Base-by-base conservation (phyloP, 768 basidiomycete species). In the Collybiopsis confluens region DNA sequence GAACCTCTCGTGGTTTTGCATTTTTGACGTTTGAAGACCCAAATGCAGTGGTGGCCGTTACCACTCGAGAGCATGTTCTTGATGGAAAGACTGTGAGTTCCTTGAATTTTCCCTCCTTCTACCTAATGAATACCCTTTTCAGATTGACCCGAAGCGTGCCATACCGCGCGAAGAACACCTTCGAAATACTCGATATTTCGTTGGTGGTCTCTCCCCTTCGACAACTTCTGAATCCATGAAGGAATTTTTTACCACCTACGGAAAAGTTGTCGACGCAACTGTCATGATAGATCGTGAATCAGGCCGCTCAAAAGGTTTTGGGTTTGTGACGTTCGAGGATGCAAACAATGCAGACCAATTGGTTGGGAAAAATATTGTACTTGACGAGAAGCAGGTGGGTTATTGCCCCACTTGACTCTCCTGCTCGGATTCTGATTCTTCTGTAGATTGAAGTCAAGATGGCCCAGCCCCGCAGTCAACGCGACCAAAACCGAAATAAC, bases 91-190 rank as follows among this genome's bases (percentile, higher is more conserved):
- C 81, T 60, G 90, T 90, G 54, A 55, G 69, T 65, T 20, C 24
- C 13, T 33, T 28, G n/a, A n/a, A n/a, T 10, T 21, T 5, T n/a
- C 38, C 36, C 8, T 35, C 7, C n/a, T 21, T n/a, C 23, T 5
- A 20, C 18, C 9, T 7, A 26, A 6, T 21, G 27, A 52, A 41
- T 11, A n/a, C 13, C 16, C 6, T 4, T 18, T 30, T 11, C 65
- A 92, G 90, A 92, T 92, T 61, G 90, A 92, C 62, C 90, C 90
- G 3, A 92, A 92, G 68, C 83, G 90, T 37, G 90, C 90, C 0
- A 91, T 92, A 54, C 90, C 90, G 7, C 79, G 89, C 45, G 84
- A 88, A 64, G 90, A 92, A 59, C 89, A 90, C 61, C 67, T 83
- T 44, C 71, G 82, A 18, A 86, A 87, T 52, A 84, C 86, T 33